phyloP scores from a whole-genome alignment of 495 filamentous ascomycete genomes.

The Tuber brumale region DNA sequence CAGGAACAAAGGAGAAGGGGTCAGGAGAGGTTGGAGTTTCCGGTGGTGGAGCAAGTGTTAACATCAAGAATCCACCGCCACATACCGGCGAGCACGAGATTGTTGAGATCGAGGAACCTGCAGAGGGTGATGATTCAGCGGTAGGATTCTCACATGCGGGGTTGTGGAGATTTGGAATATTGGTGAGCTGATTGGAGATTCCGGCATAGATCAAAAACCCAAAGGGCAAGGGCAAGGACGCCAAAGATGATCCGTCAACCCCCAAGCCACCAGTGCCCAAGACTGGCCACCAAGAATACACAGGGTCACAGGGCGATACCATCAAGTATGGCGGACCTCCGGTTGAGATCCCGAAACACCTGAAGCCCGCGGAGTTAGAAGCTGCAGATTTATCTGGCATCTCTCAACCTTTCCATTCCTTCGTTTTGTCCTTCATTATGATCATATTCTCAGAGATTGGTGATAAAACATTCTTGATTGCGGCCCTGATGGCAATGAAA shows the following conservation, averaged over 20 bases:
- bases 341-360: slow-evolving; percentile 43
- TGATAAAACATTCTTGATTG: slow-evolving; percentile 97
- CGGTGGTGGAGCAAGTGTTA: slow-evolving; percentile 53
- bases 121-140: slow-evolving; percentile 31
- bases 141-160: slow-evolving; percentile 13
- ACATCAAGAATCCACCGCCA: slow-evolving; percentile 52
- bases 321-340: slow-evolving; percentile 47
- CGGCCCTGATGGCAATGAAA: slow-evolving; percentile 98
- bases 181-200: slow-evolving; percentile 6
- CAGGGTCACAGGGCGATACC: slow-evolving; percentile 36
- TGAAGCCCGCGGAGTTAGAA: slow-evolving; percentile 41
- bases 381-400: slow-evolving; percentile 51
- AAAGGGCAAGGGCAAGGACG: slow-evolving; percentile 33
- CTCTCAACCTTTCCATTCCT: slow-evolving; percentile 82
- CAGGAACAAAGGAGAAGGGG: slow-evolving; percentile 40
- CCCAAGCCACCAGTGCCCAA: slow-evolving; percentile 27
- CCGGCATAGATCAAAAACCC: slow-evolving; percentile 17
- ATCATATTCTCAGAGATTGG: slow-evolving; percentile 96
- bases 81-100: slow-evolving; percentile 42
- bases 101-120: slow-evolving; percentile 32
- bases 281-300: slow-evolving; percentile 38
- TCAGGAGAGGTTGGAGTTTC: slow-evolving; percentile 38
- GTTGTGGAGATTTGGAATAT: neutral
- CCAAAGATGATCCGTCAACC: slow-evolving; percentile 35
- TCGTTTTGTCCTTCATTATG: slow-evolving; percentile 88